Base-by-base conservation (phyloP, 352 stramenopile species). In the Phytophthora pseudosyringae region DNA sequence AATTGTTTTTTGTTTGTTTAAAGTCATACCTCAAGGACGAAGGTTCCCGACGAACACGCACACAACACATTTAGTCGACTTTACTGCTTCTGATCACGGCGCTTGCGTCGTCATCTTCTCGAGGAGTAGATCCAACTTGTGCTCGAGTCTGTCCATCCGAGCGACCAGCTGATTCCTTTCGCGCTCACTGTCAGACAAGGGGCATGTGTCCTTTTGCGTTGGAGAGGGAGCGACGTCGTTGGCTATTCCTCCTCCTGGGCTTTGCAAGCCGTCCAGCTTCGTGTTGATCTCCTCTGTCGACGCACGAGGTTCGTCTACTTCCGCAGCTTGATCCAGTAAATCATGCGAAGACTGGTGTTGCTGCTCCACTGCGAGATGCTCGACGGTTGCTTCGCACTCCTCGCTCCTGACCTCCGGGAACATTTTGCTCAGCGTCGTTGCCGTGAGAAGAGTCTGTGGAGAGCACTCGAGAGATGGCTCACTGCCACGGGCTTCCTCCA, bases 351-450 rank as follows among this genome's bases (percentile, higher is more conserved):
- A 61, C 21, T 59, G 60, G 25, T 64, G 58, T 9, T 33, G 28
- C 21, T 59, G 41, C 25, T 59, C 64, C 11, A 32, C 36, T 29
- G 51, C 32, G 11, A 76, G 64, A 35, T 76, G 56, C 3, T 12
- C 26, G 16, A 76, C 12, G n/a, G 64, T 76, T 13, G 68, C 58
- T 11, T 64, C 41, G 4, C 55, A 64, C 12, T 76, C 68, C 6
- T 62, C 51, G 0, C 54, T 58, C 4, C 5, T 44, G 31, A 64
- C 43, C 3, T 73, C 52, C 10, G 64, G 55, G 35, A 76, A 73
- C 16, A 66, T n/a, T 49, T 62, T 69, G 1, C 25, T 49, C 0
- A 76, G 33, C 5, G 5, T 67, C 5, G 36, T 46, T 1, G 63
- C 26, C 0, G 51, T 75, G 31, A 75, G 26, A 12, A 62, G n/a